phyloP scores from a whole-genome alignment of 139 green algal genomes.

The Bryopsis sp. region DNA sequence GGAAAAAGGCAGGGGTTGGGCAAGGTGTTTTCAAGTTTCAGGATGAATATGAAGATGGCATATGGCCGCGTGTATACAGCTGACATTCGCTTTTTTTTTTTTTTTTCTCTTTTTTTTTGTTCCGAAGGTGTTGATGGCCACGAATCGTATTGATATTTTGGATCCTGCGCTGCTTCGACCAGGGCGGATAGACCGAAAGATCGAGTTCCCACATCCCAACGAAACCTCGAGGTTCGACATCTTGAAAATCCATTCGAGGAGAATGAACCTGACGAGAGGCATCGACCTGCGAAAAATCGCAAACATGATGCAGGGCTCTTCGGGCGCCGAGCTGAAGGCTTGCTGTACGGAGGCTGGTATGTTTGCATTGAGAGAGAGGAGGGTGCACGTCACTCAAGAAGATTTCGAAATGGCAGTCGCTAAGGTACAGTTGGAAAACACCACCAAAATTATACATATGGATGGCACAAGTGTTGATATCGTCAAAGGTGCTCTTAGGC shows the following conservation, averaged over 20 bases:
- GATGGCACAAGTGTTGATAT: not conserved
- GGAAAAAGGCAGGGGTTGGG: too few species aligned
- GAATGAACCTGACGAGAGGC: conserved; percentile 84
- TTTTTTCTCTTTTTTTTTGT: too few species aligned
- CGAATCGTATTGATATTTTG: conserved; percentile 98
- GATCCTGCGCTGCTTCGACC: conserved; percentile 94
- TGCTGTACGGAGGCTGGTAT: conserved; percentile 97
- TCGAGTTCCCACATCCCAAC: conserved; percentile 97
- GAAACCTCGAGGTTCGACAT: conserved; percentile 89
- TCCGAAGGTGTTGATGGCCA: conserved; percentile 92
- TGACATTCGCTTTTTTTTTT: too few species aligned
- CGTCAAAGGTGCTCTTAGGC: not conserved
- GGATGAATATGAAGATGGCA: not conserved
- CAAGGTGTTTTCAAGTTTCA: too few species aligned
- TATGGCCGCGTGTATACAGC: too few species aligned
- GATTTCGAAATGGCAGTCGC: conserved; percentile 99
- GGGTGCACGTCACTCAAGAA: conserved; percentile 97
- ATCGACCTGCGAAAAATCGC: conserved; percentile 86
- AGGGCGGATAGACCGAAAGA: conserved; percentile 98
- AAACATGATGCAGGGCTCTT: conserved; percentile 37
- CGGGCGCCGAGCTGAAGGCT: conserved; percentile 93
- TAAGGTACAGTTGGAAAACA: conserved; percentile 58
- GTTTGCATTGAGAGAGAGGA: conserved; percentile 94
- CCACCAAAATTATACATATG: conserved; percentile 29
- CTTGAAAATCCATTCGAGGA: conserved; percentile 86